Evolutionary conservation across 257 asterid genomes (phyloP).

Genomic region (Solanum ahanhuiri): DNA sequence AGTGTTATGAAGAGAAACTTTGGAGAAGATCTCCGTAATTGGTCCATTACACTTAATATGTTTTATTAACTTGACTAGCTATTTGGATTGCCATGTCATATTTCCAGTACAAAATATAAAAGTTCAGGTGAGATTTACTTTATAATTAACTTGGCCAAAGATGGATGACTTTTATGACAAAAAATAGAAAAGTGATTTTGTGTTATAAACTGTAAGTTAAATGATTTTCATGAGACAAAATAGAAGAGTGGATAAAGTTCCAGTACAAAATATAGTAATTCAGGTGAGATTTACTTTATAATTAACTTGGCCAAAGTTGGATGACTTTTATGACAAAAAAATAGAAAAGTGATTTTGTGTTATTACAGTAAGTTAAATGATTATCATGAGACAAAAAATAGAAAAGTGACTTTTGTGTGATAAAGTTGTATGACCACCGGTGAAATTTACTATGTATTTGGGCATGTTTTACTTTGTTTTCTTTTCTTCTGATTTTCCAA

Average conservation of each 20-base stretch:
- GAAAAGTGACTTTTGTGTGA: neutral
- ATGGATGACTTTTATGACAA: neutral
- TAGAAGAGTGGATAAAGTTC: neutral
- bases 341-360: neutral
- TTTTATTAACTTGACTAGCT: neutral
- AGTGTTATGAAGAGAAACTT: neutral
- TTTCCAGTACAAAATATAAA: neutral
- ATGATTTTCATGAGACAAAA: neutral
- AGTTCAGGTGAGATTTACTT: neutral
- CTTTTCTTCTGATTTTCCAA: neutral
- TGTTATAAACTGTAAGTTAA: neutral
- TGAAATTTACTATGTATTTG: neutral
- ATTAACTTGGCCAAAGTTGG: neutral
- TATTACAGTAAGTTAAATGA: neutral
- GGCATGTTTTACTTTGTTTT: neutral
- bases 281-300: neutral
- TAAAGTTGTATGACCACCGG: neutral
- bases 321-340: neutral
- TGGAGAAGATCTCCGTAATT: neutral
- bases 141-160: neutral
- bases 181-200: neutral
- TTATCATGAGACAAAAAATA: neutral
- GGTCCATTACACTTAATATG: neutral
- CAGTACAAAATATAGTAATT: neutral
- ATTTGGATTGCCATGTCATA: neutral